Evolutionary conservation across 1,284 basidiomycete genomes (phyloP), one percentile per base, ranked within the genome.

Genomic region (Fistulinella staudtii): DNA sequence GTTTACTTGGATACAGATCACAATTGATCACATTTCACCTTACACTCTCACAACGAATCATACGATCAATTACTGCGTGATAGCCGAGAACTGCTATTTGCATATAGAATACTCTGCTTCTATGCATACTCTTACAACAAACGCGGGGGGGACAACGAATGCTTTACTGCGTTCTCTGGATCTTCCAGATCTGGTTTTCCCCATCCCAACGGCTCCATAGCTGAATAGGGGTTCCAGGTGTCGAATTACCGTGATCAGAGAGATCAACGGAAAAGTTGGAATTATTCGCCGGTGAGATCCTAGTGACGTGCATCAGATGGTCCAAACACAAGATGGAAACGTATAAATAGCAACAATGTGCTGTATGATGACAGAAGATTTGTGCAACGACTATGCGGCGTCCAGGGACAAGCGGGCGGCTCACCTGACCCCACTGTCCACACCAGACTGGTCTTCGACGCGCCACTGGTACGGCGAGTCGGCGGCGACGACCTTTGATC

Each of bases 391-490:
- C n/a, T n/a, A n/a, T n/a, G n/a, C n/a, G n/a, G n/a, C n/a, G n/a
- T n/a, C n/a, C n/a, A n/a, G n/a, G n/a, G n/a, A n/a, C n/a, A n/a
- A n/a, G n/a, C n/a, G n/a, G 5, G 8, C 6, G 2, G 38, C 49
- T 7, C 4, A 64, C 60, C 63, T 54, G 21, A 64, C 46, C 0
- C 50, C 49, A 1, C 20, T 10, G 0, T 51, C 13, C 0, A 46
- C 29, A 0, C 54, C 47, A 2, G 3, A 29, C 53, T 60, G 38
- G 51, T 73, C 60, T 23, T 60, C 50, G 49, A 76, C 67, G 41
- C 67, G 56, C 75, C 76, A 77, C 18, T 56, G 47, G 43, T 68
- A 72, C 1, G 68, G 67, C 1, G 59, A 58, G 0, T 58, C 45
- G 7, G 56, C 51, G 4, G 60, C 71, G 3, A 72, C 53, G 11